Evolutionary conservation across 164 flowering plant genomes (phyloP), one percentile per base, ranked within the genome.

Genomic region (Vitis riparia): DNA sequence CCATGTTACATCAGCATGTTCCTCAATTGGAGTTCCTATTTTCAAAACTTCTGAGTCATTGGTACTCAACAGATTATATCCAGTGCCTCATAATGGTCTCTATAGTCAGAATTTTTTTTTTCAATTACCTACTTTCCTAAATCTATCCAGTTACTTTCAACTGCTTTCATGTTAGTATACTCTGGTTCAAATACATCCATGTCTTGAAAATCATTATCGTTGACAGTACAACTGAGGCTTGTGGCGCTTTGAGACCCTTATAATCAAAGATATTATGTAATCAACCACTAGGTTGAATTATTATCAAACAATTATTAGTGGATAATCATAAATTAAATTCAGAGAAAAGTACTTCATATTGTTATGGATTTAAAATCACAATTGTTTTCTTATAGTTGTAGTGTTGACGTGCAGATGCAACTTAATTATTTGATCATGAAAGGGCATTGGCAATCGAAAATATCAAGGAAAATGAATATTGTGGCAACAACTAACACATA

Each of bases 181-280:
- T 91, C 93, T 0, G 97, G 87, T 10, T 89, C 95, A 63, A 97
- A 90, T 44, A 81, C 89, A 68, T 92, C 98, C 99, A 94, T 94
- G 77, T 93, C 99, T 68, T 89, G 97, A 52, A 85, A 51, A 32
- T 32, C 44, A 32, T 32, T 3, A 32, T 32, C 44, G 0, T 6
- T 32, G 44, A 32, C 44, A 32, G 44, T 32, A 32, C 44, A 32
- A 6, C 44, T 32, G 5, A 85, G 68, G 1, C 77, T 58, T 0
- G 71, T 62, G 12, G 97, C 90, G 68, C 49, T 82, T 11, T 97
- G 86, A 1, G 78, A 64, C 10, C 80, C 92, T 97, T 84, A 60
- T 3, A 47, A 7, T 66, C 62, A 73, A 58, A 19, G 2, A 71
- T 3, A 58, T n/a, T 29, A 52, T 2, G 13, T 49, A 56, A 57